Base-by-base conservation (phyloP, 23 red algal genomes). In the Gracilaria domingensis region DNA sequence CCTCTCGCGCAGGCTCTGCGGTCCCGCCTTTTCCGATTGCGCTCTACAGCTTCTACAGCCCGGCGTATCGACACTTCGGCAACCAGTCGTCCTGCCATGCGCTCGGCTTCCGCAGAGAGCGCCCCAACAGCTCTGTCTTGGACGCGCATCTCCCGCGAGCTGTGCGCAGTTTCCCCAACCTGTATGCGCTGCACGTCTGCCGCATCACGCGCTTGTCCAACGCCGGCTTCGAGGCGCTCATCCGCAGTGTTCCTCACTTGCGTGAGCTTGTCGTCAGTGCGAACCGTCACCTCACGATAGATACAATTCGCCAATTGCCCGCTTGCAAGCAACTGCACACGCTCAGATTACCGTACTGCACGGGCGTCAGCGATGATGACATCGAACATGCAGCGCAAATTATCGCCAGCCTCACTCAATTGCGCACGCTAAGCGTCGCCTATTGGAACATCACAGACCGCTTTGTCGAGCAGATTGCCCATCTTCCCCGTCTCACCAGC, bases 21-120 rank as follows among this genome's bases (percentile, higher is more conserved):
- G 79, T 82, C 0, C 79, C 79, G 1, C 79, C 79, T 1, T 82
- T 82, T 18, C 79, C 79, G 0, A 47, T 82, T 12, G 79, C 79
- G 12, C 79, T 82, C 13, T 82, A 77, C 42, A 77, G 72, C 45
- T 77, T 77, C 23, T 77, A 77, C 42, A 77, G 72, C 42, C 72
- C 72, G 21, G 72, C 72, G 3, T 82, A 65, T 47, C 79, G 53
- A 4, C 79, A 65, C 42, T 77, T 64, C 79, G 36, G 36, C 54
- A 59, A 62, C 79, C 50, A 62, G 26, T 82, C 53, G 4, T 82
- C 58, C 6, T 53, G 53, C 53, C 53, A 37, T 18, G 58, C 79
- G 18, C 36, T 82, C 49, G 54, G 50, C 49, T 82, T 82, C 20
- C 49, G 49, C 21, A 26, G 8, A 28, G 20, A 37, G 28, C 9